A percentile compares a stretch with the other conserved stretches of the same genome.
Evolutionary conservation across 345 rosid genomes (phyloP).

Genomic region (Aquilaria malaccensis): DNA sequence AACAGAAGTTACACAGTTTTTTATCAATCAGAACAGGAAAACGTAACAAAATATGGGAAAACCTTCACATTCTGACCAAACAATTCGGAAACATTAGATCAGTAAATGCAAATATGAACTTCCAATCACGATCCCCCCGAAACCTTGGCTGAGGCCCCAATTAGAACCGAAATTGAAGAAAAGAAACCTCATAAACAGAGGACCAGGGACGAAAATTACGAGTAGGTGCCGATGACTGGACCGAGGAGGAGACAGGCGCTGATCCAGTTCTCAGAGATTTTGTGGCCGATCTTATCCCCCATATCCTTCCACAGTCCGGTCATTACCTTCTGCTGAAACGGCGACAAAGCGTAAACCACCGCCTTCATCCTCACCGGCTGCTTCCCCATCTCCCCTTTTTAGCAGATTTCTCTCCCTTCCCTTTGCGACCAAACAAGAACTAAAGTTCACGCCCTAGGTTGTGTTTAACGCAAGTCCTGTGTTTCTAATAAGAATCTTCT

Average conservation of each 20-base stretch:
- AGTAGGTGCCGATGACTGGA: slow-evolving; percentile 45
- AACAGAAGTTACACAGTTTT: no score
- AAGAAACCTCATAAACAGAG: not conserved
- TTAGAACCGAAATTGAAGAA: not conserved
- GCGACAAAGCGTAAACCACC: slow-evolving; percentile 56
- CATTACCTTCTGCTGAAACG: slow-evolving; percentile 64
- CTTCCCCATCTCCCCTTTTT: slow-evolving; percentile 36
- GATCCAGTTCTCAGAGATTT: slow-evolving; percentile 66
- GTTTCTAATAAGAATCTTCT: not conserved
- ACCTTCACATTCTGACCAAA: no score
- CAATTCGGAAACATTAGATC: no score
- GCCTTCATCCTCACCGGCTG: slow-evolving; percentile 60
- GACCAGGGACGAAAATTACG: slow-evolving; percentile 17
- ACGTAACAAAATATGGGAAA: no score
- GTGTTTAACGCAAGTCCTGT: not conserved
- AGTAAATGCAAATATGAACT: no score
- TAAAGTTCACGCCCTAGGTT: not conserved
- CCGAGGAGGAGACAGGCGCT: slow-evolving; percentile 43
- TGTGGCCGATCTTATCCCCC: slow-evolving; percentile 51
- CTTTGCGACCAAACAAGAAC: not conserved
- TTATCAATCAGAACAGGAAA: no score
- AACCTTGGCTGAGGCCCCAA: not conserved
- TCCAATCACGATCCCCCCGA: not conserved
- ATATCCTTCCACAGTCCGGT: slow-evolving; percentile 54
- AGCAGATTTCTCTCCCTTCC: not conserved